phyloP scores from a whole-genome alignment of 208 protist species.

The Trypanosoma cruzi region DNA sequence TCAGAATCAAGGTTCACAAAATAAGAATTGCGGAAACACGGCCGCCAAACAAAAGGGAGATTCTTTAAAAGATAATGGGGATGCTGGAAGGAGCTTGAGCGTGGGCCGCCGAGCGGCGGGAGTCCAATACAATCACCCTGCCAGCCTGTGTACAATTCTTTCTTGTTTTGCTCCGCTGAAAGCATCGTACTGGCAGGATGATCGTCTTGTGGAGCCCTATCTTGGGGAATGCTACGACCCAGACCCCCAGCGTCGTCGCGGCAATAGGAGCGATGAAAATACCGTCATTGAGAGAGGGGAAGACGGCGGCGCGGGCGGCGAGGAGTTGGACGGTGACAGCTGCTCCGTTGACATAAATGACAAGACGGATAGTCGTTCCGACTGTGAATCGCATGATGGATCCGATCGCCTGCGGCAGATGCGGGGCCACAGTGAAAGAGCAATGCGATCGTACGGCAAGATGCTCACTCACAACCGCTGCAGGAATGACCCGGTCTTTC shows the following conservation, averaged over 20 bases:
- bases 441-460: slow-evolving; percentile 77
- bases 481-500: slow-evolving; percentile 60
- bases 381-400: slow-evolving; percentile 2
- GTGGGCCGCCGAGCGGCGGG: neutral
- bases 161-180: slow-evolving; percentile 53
- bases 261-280: slow-evolving; percentile 27
- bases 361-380: neutral
- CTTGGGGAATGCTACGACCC: slow-evolving; percentile 37
- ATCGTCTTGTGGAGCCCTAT: slow-evolving; percentile 78
- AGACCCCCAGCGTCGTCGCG: slow-evolving; percentile 8
- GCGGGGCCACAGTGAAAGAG: slow-evolving; percentile 7
- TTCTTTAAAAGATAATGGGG: neutral
- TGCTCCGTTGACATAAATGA: neutral
- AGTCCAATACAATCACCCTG: slow-evolving; percentile 12
- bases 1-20: neutral
- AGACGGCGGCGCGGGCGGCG: slow-evolving; percentile 3
- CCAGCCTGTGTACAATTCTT: slow-evolving; percentile 69
- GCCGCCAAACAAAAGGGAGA: neutral
- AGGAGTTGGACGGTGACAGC: neutral
- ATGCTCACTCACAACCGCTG: slow-evolving; percentile 49
- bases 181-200: slow-evolving; percentile 55
- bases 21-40: neutral
- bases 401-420: neutral
- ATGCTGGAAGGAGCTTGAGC: neutral
- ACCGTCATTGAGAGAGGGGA: slow-evolving; percentile 27